Conservation (phyloP, 306 rosid genomes). For the Cyclanthera cordifolia region DNA sequence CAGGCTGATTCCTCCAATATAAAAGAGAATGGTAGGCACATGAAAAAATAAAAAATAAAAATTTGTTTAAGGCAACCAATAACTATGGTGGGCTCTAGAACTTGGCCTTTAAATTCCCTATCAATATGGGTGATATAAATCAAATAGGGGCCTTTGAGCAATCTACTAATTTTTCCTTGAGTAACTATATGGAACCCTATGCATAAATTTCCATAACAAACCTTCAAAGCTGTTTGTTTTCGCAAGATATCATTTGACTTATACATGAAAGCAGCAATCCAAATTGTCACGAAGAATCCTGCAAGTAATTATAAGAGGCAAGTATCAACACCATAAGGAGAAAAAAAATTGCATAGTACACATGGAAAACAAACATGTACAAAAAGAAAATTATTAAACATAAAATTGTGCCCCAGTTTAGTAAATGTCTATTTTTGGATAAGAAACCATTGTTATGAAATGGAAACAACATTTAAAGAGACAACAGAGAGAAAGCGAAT, state of each 20-base stretch:
- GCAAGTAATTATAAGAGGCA: conserved; percentile 10
- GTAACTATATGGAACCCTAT: background rate
- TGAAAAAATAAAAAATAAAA: too few species aligned
- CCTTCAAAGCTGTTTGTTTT: conserved; percentile 85
- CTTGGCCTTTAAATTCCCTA: background rate
- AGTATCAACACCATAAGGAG: background rate
- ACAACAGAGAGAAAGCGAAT: too few species aligned
- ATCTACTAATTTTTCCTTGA: background rate
- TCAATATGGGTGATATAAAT: background rate
- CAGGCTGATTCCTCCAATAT: too few species aligned
- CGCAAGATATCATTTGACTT: conserved; percentile 84
- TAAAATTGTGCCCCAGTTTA: background rate
- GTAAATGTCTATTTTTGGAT: too few species aligned
- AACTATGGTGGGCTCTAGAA: background rate
- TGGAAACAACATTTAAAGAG: too few species aligned
- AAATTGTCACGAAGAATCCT: conserved; percentile 56
- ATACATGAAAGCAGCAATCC: conserved; percentile 86
- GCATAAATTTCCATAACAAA: conserved; percentile 4
- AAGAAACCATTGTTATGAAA: too few species aligned
- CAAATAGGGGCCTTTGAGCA: background rate
- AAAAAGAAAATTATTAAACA: too few species aligned
- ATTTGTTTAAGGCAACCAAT: background rate
- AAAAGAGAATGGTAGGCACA: background rate
- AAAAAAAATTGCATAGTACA: background rate
- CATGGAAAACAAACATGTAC: background rate